Evolutionary conservation across 805 yeast species (phyloP).

Genomic region (Lipomyces yamadae): DNA sequence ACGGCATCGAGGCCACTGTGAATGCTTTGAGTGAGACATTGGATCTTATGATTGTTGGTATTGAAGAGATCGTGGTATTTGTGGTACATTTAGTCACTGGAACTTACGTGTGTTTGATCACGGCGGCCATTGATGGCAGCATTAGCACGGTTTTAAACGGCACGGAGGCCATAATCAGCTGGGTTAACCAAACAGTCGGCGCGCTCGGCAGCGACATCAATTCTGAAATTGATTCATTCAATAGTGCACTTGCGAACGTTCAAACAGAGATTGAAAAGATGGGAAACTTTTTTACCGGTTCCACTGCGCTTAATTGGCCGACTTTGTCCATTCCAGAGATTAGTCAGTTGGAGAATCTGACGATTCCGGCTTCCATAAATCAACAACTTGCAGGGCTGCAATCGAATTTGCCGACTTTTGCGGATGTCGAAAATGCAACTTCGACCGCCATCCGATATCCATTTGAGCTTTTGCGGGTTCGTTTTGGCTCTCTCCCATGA

Average conservation of each 20-base stretch:
- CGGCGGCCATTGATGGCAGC: conserved; percentile 73
- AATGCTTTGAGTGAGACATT: conserved; percentile 54
- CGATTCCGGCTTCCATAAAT: conserved; percentile 70
- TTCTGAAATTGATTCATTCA: conserved; percentile 65
- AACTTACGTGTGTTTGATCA: conserved; percentile 81
- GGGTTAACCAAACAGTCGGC: conserved; percentile 65
- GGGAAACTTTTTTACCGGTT: conserved; percentile 58
- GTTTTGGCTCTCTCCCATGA: not conserved
- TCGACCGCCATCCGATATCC: conserved; percentile 61
- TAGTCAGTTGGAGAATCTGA: conserved; percentile 57
- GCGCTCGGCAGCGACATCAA: conserved; percentile 65
- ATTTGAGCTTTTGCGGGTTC: conserved; percentile 52
- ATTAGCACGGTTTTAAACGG: conserved; percentile 75
- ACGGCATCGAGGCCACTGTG: conserved; percentile 55
- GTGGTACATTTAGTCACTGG: conserved; percentile 76
- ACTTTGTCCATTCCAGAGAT: conserved; percentile 53
- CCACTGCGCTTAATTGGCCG: conserved; percentile 50
- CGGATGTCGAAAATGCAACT: conserved; percentile 64
- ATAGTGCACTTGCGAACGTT: conserved; percentile 61
- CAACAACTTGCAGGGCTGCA: conserved; percentile 58
- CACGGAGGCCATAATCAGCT: conserved; percentile 62
- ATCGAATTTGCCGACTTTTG: conserved; percentile 66
- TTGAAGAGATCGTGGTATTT: conserved; percentile 65
- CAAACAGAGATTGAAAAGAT: conserved; percentile 58
- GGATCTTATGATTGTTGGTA: conserved; percentile 56